phyloP scores from a whole-genome alignment of 1,139 yeast genomes.

The Yamadazyma mexicana region DNA sequence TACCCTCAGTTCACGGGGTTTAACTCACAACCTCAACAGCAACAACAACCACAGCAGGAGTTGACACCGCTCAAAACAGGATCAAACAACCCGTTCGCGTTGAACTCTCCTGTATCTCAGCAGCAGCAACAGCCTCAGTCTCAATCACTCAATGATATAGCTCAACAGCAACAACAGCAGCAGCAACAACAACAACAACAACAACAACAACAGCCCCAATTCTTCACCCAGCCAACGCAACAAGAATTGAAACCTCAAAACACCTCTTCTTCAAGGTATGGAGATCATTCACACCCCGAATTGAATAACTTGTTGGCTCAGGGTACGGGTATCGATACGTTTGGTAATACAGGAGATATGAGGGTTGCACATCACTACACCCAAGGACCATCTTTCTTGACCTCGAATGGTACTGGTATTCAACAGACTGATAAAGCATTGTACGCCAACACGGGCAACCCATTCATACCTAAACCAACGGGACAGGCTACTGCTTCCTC shows the following conservation, averaged over 20 bases:
- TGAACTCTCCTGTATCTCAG: slow-evolving; percentile 27
- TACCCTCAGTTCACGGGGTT: slow-evolving; percentile 20
- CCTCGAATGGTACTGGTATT: slow-evolving; percentile 86
- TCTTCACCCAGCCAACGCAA: slow-evolving; percentile 19
- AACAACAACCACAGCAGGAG: slow-evolving; percentile 34
- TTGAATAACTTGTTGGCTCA: slow-evolving; percentile 76
- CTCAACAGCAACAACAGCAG: slow-evolving; percentile 7
- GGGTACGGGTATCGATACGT: slow-evolving; percentile 93
- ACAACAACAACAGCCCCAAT: slow-evolving; percentile 22
- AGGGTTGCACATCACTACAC: slow-evolving; percentile 96
- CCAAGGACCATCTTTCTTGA: slow-evolving; percentile 72
- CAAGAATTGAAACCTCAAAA: slow-evolving; percentile 28
- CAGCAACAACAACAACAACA: slow-evolving; percentile 18
- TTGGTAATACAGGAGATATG: slow-evolving; percentile 88
- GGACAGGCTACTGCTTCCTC: slow-evolving; percentile 40
- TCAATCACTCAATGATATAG: slow-evolving; percentile 15
- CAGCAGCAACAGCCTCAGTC: slow-evolving; percentile 19
- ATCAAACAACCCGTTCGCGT: slow-evolving; percentile 88
- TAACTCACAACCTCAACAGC: slow-evolving; percentile 27
- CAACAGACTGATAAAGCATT: slow-evolving; percentile 41
- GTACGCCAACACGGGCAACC: slow-evolving; percentile 58
- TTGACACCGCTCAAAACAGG: slow-evolving; percentile 72
- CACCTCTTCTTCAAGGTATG: slow-evolving; percentile 40
- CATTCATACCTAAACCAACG: slow-evolving; percentile 78
- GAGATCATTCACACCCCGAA: slow-evolving; percentile 61